phyloP scores from a whole-genome alignment of 2,329 filamentous ascomycete species.

The Hymenoscyphus repandus region DNA sequence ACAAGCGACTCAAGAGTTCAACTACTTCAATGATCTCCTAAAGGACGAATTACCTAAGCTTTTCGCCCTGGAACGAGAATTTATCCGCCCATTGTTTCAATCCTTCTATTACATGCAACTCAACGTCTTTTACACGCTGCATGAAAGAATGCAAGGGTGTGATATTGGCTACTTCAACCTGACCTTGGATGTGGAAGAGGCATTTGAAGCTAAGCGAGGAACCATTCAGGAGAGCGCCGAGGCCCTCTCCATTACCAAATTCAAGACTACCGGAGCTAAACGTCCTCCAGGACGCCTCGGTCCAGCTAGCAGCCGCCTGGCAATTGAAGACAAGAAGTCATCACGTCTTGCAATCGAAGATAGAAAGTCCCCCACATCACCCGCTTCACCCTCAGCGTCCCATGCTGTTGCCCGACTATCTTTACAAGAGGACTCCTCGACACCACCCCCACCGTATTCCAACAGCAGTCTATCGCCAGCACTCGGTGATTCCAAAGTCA shows the following conservation, averaged over 20 bases:
- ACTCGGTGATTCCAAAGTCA: conserved; percentile 29
- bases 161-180: conserved; percentile 98
- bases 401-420: conserved; percentile 31
- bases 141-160: conserved; percentile 95
- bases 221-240: conserved; percentile 84
- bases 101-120: conserved; percentile 99
- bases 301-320: conserved; percentile 18
- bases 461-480: conserved; percentile 33
- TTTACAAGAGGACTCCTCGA: conserved; percentile 42
- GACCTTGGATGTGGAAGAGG: conserved; percentile 83
- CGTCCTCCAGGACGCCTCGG: conserved; percentile 32
- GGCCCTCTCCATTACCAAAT: conserved; percentile 77
- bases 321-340: conserved; percentile 9
- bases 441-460: conserved; percentile 69
- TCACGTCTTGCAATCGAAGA: conserved; percentile 19
- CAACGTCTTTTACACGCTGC: conserved; percentile 97
- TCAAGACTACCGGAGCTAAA: conserved; percentile 77
- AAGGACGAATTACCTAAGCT: conserved; percentile 94
- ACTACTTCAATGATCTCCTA: conserved; percentile 95
- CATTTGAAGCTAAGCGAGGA: conserved; percentile 82
- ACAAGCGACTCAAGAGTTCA: conserved; percentile 88
- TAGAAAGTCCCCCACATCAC: conserved; percentile 20
- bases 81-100: conserved; percentile 95
- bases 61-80: conserved; percentile 83
- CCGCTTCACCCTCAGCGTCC: conserved; percentile 31